phyloP scores from a whole-genome alignment of 139 green algal genomes.

The Nannochloris sp. region DNA sequence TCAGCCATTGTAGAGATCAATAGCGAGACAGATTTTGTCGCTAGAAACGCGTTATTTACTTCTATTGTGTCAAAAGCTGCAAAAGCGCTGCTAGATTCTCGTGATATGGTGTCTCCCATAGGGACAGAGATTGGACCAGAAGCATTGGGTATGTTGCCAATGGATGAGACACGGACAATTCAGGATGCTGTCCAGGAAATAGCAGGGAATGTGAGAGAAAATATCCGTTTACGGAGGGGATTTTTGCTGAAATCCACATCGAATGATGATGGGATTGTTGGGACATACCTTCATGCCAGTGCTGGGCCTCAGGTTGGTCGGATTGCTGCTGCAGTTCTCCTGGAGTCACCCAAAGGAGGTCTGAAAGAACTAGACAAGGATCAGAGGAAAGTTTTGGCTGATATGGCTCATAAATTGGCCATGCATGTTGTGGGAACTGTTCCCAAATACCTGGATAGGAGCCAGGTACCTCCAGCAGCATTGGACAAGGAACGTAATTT shows the following conservation, averaged over 20 bases:
- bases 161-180: constrained; percentile 9
- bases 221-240: constrained; percentile 63
- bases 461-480: constrained; percentile 31
- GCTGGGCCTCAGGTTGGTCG: constrained; percentile 41
- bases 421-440: constrained; percentile 65
- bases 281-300: constrained; percentile 53
- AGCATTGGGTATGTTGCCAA: constrained; percentile 7
- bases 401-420: constrained; percentile 43
- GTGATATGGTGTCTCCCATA: not conserved
- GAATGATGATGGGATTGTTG: constrained; percentile 30
- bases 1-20: constrained; percentile 67
- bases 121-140: not conserved
- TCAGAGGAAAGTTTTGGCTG: not conserved
- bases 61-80: constrained; percentile 53
- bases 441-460: constrained; percentile 44
- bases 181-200: constrained; percentile 45
- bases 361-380: not conserved
- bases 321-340: constrained; percentile 37
- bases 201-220: constrained; percentile 65
- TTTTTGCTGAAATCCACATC: constrained; percentile 21
- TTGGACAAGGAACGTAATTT: constrained; percentile 41
- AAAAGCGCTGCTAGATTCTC: constrained; percentile 33
- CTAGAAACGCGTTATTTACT: constrained; percentile 69
- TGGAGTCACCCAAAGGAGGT: constrained; percentile 9
- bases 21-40: constrained; percentile 94